phyloP scores from a whole-genome alignment of 2,329 filamentous ascomycete genomes.

The Samsoniella hepiali region DNA sequence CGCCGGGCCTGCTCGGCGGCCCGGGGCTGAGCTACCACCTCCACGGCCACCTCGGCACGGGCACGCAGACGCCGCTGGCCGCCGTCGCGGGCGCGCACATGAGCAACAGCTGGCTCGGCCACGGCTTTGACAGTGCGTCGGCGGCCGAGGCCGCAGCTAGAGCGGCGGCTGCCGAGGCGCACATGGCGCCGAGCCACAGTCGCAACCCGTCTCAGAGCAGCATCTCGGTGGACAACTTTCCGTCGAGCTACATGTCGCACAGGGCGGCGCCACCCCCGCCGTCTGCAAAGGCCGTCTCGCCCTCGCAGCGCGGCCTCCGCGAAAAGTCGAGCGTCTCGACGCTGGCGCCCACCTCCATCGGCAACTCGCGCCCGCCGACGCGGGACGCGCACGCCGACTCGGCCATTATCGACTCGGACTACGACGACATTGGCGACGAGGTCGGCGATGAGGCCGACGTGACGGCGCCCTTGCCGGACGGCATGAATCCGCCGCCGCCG shows the following conservation, averaged over 20 bases:
- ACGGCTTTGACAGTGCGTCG: slow-evolving; percentile 5
- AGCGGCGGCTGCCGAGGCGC: not conserved
- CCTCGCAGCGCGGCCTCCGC: slow-evolving; percentile 44
- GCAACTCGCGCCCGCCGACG: slow-evolving; percentile 55
- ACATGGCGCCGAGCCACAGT: slow-evolving; percentile 35
- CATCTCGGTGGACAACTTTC: slow-evolving; percentile 43
- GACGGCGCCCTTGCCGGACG: slow-evolving; percentile 20
- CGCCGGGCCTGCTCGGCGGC: slow-evolving; percentile 64
- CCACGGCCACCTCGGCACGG: slow-evolving; percentile 72
- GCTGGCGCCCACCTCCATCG: slow-evolving; percentile 52
- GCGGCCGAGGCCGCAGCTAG: not conserved
- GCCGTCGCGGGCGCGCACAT: slow-evolving; percentile 67
- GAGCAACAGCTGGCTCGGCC: slow-evolving; percentile 36
- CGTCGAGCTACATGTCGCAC: slow-evolving; percentile 34
- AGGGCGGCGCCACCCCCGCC: slow-evolving; percentile 23
- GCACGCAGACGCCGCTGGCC: slow-evolving; percentile 74
- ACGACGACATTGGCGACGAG: slow-evolving; percentile 32
- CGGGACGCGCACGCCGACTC: slow-evolving; percentile 45
- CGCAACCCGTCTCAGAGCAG: slow-evolving; percentile 47
- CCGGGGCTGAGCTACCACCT: slow-evolving; percentile 84
- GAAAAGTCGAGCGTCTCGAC: slow-evolving; percentile 64
- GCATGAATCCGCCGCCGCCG: slow-evolving; percentile 13
- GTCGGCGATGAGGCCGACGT: slow-evolving; percentile 13
- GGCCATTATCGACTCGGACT: slow-evolving; percentile 39
- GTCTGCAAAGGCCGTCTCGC: slow-evolving; percentile 20